Evolutionary conservation across 2,329 filamentous ascomycete genomes (phyloP).

Genomic region (Phyllosticta capitalensis): DNA sequence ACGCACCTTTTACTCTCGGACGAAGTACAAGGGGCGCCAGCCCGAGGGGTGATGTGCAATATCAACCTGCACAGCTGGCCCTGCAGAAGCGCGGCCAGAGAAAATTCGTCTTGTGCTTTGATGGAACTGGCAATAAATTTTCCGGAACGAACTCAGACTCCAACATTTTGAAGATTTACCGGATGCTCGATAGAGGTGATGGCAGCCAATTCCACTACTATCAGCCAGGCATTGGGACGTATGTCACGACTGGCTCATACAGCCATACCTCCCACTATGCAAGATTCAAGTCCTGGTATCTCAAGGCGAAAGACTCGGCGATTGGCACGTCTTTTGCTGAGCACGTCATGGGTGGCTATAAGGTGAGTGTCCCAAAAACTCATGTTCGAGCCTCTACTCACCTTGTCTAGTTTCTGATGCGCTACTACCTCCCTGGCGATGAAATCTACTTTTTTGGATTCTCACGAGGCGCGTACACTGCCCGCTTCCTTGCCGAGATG

Average conservation of each 20-base stretch:
- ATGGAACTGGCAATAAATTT: slow-evolving; percentile 18
- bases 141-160: slow-evolving; percentile 15
- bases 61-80: background rate
- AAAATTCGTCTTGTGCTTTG: slow-evolving; percentile 45
- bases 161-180: slow-evolving; percentile 17
- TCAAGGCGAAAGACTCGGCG: slow-evolving; percentile 68
- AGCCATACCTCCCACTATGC: slow-evolving; percentile 48
- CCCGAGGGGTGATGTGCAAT: background rate
- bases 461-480: slow-evolving; percentile 42
- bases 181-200: slow-evolving; percentile 15
- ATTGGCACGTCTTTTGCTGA: slow-evolving; percentile 72
- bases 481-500: slow-evolving; percentile 61
- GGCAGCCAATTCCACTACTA: slow-evolving; percentile 16
- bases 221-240: slow-evolving; percentile 57
- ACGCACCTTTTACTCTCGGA: background rate
- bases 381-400: slow-evolving; percentile 15
- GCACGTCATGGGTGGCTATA: slow-evolving; percentile 76
- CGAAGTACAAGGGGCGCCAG: background rate
- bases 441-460: slow-evolving; percentile 42
- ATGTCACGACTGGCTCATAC: slow-evolving; percentile 52
- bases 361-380: slow-evolving; percentile 61
- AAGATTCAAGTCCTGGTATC: slow-evolving; percentile 55
- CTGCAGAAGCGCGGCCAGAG: slow-evolving; percentile 34
- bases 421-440: slow-evolving; percentile 39
- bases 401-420: slow-evolving; percentile 34